phyloP scores from a whole-genome alignment of 345 rosid genomes.

The Pelargonium nanum region DNA sequence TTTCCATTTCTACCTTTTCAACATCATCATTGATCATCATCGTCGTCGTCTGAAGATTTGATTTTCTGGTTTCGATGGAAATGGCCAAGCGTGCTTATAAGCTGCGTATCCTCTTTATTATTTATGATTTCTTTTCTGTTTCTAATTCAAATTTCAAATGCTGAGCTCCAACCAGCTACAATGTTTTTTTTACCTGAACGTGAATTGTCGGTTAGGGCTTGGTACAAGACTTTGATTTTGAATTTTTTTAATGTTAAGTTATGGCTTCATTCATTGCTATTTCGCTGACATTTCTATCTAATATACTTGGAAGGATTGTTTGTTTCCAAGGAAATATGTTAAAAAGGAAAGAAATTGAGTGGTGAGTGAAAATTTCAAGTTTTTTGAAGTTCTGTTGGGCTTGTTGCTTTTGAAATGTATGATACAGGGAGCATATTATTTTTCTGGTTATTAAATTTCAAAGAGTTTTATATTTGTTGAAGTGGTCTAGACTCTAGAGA shows the following conservation, averaged over 20 bases:
- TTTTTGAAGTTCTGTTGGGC: too few species aligned
- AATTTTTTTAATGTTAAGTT: neutral
- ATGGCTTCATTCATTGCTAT: neutral
- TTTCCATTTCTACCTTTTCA: neutral
- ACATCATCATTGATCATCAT: neutral
- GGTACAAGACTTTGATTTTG: neutral
- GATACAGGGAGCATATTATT: neutral
- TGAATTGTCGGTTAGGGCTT: neutral
- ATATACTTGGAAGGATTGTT: neutral
- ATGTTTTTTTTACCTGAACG: neutral
- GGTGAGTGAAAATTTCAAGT: too few species aligned
- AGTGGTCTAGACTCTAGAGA: neutral
- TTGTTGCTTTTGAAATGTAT: neutral
- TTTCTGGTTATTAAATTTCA: too few species aligned
- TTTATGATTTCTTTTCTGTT: neutral
- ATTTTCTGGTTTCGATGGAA: neutral
- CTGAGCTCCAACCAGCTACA: neutral
- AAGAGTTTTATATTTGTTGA: neutral
- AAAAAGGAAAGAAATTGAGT: neutral
- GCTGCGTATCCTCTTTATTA: slow-evolving; percentile 73
- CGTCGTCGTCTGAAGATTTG: neutral
- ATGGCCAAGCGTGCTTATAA: slow-evolving; percentile 95
- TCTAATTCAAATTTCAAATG: neutral
- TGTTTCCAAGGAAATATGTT: neutral
- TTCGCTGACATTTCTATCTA: neutral